Evolutionary conservation across 805 yeast species (phyloP).

Genomic region (Myxozyma geophila): DNA sequence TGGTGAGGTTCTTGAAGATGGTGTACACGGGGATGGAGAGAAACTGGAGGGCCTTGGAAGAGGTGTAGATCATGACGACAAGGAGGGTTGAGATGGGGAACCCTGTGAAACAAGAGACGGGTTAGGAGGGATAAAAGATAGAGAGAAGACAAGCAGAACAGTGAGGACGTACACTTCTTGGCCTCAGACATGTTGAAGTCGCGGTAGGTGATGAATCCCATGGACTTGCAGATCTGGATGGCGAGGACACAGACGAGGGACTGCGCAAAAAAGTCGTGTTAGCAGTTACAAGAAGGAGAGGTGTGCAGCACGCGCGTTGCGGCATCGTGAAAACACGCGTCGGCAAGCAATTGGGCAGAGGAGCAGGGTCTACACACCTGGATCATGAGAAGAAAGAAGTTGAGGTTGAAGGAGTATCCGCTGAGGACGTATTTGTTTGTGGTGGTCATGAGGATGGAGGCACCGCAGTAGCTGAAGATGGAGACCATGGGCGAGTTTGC

Average conservation of each 20-base stretch:
- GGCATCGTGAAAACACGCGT: too few species aligned
- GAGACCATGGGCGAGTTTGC: constrained; percentile 35
- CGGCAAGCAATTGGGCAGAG: background rate
- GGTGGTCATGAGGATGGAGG: constrained; percentile 96
- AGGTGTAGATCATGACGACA: constrained; percentile 93
- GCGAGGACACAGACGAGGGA: constrained; percentile 78
- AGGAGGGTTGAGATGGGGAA: constrained; percentile 88
- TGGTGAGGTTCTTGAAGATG: constrained; percentile 95
- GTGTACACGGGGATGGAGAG: constrained; percentile 95
- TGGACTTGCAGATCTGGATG: constrained; percentile 69
- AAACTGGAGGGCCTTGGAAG: constrained; percentile 90
- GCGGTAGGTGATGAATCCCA: constrained; percentile 84
- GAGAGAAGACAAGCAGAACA: background rate
- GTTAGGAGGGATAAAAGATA: background rate
- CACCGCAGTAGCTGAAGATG: constrained; percentile 67
- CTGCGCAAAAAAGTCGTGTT: constrained; percentile 19
- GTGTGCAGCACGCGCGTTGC: background rate
- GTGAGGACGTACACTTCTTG: constrained; percentile 62
- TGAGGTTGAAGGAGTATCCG: constrained; percentile 77
- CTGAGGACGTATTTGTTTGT: constrained; percentile 94
- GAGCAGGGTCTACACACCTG: constrained; percentile 50
- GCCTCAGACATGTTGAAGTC: constrained; percentile 84
- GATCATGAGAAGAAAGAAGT: constrained; percentile 85
- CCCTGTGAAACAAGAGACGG: constrained; percentile 34
- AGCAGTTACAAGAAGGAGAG: background rate